Conservation (phyloP, 306 rosid genomes). For the Spatholobus suberectus region DNA sequence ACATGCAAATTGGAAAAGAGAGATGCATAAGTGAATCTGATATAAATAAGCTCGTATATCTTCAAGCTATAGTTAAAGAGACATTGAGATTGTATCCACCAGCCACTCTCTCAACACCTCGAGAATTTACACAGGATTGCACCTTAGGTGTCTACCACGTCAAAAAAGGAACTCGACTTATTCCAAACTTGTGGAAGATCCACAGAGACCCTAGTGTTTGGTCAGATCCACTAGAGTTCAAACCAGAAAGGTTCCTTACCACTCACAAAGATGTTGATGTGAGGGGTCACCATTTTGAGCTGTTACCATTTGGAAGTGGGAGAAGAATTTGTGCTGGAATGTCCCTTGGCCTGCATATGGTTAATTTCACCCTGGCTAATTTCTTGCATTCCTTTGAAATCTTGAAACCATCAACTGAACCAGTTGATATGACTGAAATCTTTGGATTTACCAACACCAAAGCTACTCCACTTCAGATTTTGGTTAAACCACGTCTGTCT, state of each 20-base stretch:
- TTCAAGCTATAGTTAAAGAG: conserved; percentile 17
- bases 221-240: conserved; percentile 11
- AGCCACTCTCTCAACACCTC: neutral
- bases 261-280: conserved; percentile 20
- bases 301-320: conserved; percentile 2
- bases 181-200: neutral
- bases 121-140: neutral
- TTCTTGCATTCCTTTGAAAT: neutral
- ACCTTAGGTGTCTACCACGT: neutral
- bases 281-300: conserved; percentile 7
- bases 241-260: conserved; percentile 18
- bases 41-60: neutral
- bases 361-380: neutral
- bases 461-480: neutral
- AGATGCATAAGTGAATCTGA: neutral
- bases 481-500: neutral
- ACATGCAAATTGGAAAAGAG: neutral
- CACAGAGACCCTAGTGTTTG: conserved; percentile 2
- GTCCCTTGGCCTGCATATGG: neutral
- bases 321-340: neutral
- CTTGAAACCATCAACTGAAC: neutral
- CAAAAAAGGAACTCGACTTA: conserved; percentile 4
- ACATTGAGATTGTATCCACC: conserved; percentile 17
- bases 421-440: neutral
- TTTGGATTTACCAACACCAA: neutral